Base-by-base conservation (phyloP, 176 grass and related monocot species). In the Eragrostis nindensis region DNA sequence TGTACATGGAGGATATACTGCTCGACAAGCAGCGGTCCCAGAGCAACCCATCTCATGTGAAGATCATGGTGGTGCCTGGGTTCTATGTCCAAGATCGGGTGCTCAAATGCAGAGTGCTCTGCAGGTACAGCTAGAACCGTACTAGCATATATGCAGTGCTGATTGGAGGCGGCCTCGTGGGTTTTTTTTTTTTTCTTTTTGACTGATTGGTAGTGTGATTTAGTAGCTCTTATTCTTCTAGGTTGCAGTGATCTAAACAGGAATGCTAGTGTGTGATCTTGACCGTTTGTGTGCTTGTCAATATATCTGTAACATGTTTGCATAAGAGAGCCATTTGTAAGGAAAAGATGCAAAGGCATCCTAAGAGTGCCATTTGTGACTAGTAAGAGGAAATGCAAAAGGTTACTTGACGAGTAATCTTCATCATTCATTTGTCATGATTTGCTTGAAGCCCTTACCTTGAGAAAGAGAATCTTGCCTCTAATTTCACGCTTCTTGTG, bases 1-100 rank as follows among this genome's bases (percentile, higher is more conserved):
- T 90, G 18, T 99, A 99, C 91, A 99, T 99, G 96, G 93, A 99
- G 69, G 91, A 95, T 14, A 85, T 93, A 43, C 76, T 86, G n/a
- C 62, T 86, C 2, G 90, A 93, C 27, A 86, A 85, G 48, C 82
- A 82, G 21, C 73, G 83, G 50, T 49, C 73, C 10, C 86, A 71
- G 54, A 54, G 39, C 47, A 64, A 40, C 62, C 82, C 78, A 0
- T 86, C 62, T 22, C 74, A 56, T 56, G 97, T 99, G 3, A 95
- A 95, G 81, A 73, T 86, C 77, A 93, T 93, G 97, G 93, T 93
- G 15, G 80, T 83, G 90, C 97, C 97, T 6, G 97, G 97, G 74
- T 99, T 99, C 60, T 99, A 93, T 74, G 87, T 96, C 74, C 84
- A 90, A 45, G 90, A 95, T 38, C 75, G 76, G 41, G 73, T 99